Base-by-base conservation (phyloP, 179 eudicot species). In the Corrigiola litoralis region DNA sequence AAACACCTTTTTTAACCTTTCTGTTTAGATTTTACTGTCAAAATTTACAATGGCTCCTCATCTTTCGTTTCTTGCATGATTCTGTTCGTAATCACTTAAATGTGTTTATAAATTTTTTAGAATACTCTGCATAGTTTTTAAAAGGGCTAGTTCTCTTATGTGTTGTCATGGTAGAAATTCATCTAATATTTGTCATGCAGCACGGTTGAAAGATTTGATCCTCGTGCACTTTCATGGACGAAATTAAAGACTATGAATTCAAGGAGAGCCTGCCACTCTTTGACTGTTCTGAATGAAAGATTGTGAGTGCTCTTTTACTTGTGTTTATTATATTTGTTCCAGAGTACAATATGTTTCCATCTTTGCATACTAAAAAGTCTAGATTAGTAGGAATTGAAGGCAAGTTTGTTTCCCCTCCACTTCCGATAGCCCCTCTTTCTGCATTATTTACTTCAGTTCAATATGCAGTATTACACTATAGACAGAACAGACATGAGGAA, bases 161-260 rank as follows among this genome's bases (percentile, higher is more conserved):
- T 27, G 10, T 50, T 33, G 4, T 25, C 47, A 20, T 64, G 17
- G 29, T 58, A 17, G 49, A 20, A 25, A 63, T 57, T 64, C 33
- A 64, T 37, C 36, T 38, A 38, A 10, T 17, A 57, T 18, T 3
- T 23, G 6, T 20, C 45, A 29, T 74, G 68, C 80, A 90, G 97
- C 27, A 78, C 90, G 23, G 76, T 75, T 59, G 97, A 85, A 84
- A 84, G 92, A 63, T 74, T 79, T 77, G 95, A 90, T 52, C 88
- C 92, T 57, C 80, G 97, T 32, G 85, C 76, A 69, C 72, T 36
- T 20, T 61, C 79, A 21, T 87, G 95, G 92, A 69, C 57, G 48
- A 58, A 31, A 8, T 44, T 85, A 17, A 65, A 55, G 28, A 70
- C 70, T 53, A 85, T 90, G 92, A 74, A 51, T 64, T 49, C 80